These are phyloP conservation scores for Hypericum androsaemum DNA, from an alignment of 345 rosid genomes.

Conservation along the genomic window DNA sequence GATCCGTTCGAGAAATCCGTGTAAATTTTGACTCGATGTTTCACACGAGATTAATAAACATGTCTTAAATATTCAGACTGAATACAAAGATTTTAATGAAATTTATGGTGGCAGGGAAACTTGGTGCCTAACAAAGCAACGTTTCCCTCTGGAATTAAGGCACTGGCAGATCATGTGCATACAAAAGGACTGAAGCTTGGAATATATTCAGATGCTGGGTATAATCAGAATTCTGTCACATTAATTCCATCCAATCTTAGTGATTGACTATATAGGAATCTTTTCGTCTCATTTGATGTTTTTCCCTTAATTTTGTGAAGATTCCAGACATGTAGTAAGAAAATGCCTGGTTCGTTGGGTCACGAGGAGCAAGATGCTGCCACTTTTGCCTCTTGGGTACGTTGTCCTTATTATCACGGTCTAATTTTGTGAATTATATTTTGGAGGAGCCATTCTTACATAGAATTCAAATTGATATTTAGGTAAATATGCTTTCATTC, in stretches of 20 bases:
- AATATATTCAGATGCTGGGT: constrained; percentile 90
- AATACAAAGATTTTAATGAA: neutral
- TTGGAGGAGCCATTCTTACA: too few relatives aligned
- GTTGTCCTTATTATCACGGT: too few relatives aligned
- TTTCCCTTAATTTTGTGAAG: constrained; percentile 24
- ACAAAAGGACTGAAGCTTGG: constrained; percentile 84
- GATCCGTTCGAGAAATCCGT: constrained; percentile 7
- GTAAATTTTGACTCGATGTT: too few relatives aligned
- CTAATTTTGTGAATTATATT: too few relatives aligned
- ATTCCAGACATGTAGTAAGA: constrained; percentile 68
- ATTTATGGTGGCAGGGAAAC: constrained; percentile 38
- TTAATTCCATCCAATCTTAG: too few relatives aligned
- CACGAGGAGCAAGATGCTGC: constrained; percentile 84
- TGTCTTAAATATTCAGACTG: too few relatives aligned
- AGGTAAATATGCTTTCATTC: too few relatives aligned
- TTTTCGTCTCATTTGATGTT: neutral
- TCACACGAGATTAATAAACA: too few relatives aligned
- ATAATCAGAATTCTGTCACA: neutral
- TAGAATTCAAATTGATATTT: too few relatives aligned
- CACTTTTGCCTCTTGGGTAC: constrained; percentile 88
- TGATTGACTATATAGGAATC: neutral
- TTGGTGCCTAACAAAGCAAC: constrained; percentile 51
- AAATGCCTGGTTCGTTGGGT: constrained; percentile 91
- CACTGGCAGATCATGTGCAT: constrained; percentile 76
- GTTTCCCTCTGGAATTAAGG: constrained; percentile 80